These are phyloP conservation scores for Hansenula sp. DNA, from an alignment of 1,139 yeast genomes.

Conservation along the genomic window DNA sequence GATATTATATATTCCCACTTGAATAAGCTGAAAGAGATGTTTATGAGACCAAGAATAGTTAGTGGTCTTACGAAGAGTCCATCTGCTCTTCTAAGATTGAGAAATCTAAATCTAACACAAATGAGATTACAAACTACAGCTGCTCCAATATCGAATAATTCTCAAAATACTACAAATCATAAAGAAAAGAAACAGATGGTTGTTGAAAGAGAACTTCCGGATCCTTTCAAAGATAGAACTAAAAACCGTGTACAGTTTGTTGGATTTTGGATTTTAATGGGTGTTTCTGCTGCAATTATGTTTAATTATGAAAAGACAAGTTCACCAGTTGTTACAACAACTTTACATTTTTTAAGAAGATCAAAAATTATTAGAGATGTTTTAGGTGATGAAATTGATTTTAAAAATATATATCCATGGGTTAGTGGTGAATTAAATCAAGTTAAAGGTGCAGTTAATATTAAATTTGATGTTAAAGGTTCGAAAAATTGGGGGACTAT, in stretches of 20 bases:
- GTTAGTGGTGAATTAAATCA: slow-evolving; percentile 80
- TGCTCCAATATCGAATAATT: not conserved
- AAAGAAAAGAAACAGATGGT: slow-evolving; percentile 40
- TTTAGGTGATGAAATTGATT: slow-evolving; percentile 75
- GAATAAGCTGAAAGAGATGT: not conserved
- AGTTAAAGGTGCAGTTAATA: slow-evolving; percentile 74
- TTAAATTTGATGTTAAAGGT: slow-evolving; percentile 69
- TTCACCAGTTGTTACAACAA: slow-evolving; percentile 85
- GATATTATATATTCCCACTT: no score
- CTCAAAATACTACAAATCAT: slow-evolving; percentile 3
- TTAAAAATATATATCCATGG: slow-evolving; percentile 79
- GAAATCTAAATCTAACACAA: not conserved
- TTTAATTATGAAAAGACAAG: slow-evolving; percentile 90
- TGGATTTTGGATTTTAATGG: slow-evolving; percentile 61
- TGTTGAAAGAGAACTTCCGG: slow-evolving; percentile 66
- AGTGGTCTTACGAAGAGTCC: not conserved
- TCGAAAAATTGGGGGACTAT: slow-evolving; percentile 46
- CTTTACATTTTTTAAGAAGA: slow-evolving; percentile 79
- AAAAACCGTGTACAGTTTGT: slow-evolving; percentile 50
- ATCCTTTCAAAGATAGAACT: slow-evolving; percentile 58
- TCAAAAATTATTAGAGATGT: slow-evolving; percentile 59
- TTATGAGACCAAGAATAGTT: slow-evolving; percentile 1
- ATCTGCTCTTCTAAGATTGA: not conserved
- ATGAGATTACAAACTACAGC: slow-evolving; percentile 9
- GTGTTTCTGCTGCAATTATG: slow-evolving; percentile 61